Conservation (phyloP, 345 rosid genomes). For the Linum usitatissimum region DNA sequence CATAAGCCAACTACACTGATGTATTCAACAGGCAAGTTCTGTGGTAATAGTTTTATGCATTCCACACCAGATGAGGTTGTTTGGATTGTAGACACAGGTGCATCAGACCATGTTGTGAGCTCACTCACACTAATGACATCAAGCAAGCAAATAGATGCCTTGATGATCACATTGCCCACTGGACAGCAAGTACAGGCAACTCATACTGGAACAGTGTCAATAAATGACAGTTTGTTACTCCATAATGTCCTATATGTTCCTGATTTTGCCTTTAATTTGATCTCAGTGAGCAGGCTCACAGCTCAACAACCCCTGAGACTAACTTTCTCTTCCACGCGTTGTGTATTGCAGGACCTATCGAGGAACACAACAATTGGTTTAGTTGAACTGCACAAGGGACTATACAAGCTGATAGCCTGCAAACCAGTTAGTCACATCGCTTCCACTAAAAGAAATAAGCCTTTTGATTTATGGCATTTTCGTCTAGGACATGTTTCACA, state of each 20-base stretch:
- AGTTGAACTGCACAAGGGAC: background rate
- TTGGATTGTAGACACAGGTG: background rate
- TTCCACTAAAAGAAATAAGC: background rate
- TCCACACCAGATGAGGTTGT: background rate
- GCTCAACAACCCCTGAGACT: no score
- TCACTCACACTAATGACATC: background rate
- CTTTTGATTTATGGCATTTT: background rate
- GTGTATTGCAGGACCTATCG: background rate
- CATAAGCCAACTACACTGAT: background rate
- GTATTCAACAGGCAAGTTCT: background rate
- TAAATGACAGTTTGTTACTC: background rate
- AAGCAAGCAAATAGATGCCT: no score
- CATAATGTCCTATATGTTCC: background rate
- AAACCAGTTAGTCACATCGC: background rate
- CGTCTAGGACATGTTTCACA: background rate
- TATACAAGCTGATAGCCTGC: background rate
- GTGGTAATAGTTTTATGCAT: background rate
- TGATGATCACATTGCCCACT: background rate
- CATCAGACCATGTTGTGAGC: background rate
- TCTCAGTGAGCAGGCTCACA: no score
- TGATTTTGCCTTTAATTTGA: no score
- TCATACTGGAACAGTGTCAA: background rate
- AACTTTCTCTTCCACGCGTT: background rate
- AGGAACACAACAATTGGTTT: background rate
- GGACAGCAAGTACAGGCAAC: background rate